These are phyloP conservation scores for Drechslera avenae DNA, from an alignment of 2,329 filamentous ascomycete genomes.

Conservation along the genomic window DNA sequence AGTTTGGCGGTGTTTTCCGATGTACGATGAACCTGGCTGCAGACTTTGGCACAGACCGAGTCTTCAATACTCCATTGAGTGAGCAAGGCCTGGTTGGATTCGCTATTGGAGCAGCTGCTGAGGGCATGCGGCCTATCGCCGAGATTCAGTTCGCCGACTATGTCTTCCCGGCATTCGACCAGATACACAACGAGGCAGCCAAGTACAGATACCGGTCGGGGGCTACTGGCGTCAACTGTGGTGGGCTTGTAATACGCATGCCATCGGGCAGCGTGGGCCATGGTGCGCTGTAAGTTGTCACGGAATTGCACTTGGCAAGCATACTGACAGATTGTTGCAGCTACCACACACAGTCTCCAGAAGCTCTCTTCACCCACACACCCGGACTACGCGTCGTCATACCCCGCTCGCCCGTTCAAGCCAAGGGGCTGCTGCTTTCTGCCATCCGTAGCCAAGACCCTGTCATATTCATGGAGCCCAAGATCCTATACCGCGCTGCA, in stretches of 20 bases:
- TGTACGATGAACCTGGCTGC: slow-evolving; percentile 90
- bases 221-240: slow-evolving; percentile 59
- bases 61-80: slow-evolving; percentile 94
- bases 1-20: slow-evolving; percentile 94
- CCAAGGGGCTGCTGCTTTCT: slow-evolving; percentile 81
- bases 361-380: slow-evolving; percentile 85
- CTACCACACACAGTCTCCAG: slow-evolving; percentile 88
- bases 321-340: slow-evolving; percentile 34
- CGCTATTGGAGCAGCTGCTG: slow-evolving; percentile 84
- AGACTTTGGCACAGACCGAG: slow-evolving; percentile 82
- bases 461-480: slow-evolving; percentile 91
- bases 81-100: slow-evolving; percentile 97
- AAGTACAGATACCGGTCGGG: slow-evolving; percentile 82
- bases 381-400: slow-evolving; percentile 85
- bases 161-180: slow-evolving; percentile 89
- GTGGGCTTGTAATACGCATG: slow-evolving; percentile 87
- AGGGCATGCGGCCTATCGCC: slow-evolving; percentile 90
- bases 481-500: slow-evolving; percentile 87
- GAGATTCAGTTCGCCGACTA: slow-evolving; percentile 98
- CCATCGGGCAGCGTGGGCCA: slow-evolving; percentile 89
- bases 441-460: slow-evolving; percentile 81
- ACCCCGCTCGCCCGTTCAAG: slow-evolving; percentile 82
- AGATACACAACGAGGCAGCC: slow-evolving; percentile 90
- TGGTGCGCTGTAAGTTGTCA: slow-evolving; percentile 67
- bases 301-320: neutral